Evolutionary conservation across 2,329 filamentous ascomycete species (phyloP).

Genomic region (Coniochaeta sp.): DNA sequence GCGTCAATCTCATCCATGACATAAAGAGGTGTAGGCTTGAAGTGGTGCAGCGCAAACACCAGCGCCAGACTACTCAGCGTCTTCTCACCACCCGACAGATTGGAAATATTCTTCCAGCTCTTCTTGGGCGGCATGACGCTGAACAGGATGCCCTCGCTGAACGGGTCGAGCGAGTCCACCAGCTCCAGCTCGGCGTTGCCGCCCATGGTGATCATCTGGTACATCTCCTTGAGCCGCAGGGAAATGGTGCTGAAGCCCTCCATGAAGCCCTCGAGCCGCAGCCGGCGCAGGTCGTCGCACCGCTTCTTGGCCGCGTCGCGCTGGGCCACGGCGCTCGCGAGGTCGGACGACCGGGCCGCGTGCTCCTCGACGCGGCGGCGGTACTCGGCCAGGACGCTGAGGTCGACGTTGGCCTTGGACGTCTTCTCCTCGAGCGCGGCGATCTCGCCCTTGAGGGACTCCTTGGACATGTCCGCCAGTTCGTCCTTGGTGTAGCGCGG

Average conservation of each 20-base stretch:
- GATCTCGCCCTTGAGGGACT: constrained; percentile 54
- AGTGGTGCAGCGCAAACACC: constrained; percentile 97
- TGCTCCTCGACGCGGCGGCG: constrained; percentile 31
- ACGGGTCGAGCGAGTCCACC: constrained; percentile 92
- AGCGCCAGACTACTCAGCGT: constrained; percentile 86
- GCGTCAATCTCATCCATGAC: constrained; percentile 99
- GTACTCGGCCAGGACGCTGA: constrained; percentile 58
- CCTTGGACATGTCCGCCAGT: constrained; percentile 58
- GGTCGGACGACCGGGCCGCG: constrained; percentile 58
- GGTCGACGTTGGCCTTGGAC: constrained; percentile 79
- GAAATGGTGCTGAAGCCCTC: constrained; percentile 94
- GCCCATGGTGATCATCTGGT: constrained; percentile 99
- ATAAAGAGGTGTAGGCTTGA: constrained; percentile 94
- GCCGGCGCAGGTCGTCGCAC: constrained; percentile 82
- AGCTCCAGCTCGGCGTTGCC: constrained; percentile 96
- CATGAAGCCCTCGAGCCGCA: constrained; percentile 96
- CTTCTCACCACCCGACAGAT: constrained; percentile 94
- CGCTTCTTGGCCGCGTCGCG: constrained; percentile 87
- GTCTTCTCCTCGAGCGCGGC: constrained; percentile 61
- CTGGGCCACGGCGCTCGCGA: constrained; percentile 67
- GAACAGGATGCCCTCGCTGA: constrained; percentile 94
- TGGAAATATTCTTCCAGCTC: constrained; percentile 99
- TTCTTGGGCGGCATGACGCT: constrained; percentile 99
- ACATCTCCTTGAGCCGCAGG: constrained; percentile 96
- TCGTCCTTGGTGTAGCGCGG: constrained; percentile 72